These are phyloP conservation scores for Ganoderma leucocontextum DNA, from an alignment of 1,284 basidiomycete species.

Conservation along the genomic window DNA sequence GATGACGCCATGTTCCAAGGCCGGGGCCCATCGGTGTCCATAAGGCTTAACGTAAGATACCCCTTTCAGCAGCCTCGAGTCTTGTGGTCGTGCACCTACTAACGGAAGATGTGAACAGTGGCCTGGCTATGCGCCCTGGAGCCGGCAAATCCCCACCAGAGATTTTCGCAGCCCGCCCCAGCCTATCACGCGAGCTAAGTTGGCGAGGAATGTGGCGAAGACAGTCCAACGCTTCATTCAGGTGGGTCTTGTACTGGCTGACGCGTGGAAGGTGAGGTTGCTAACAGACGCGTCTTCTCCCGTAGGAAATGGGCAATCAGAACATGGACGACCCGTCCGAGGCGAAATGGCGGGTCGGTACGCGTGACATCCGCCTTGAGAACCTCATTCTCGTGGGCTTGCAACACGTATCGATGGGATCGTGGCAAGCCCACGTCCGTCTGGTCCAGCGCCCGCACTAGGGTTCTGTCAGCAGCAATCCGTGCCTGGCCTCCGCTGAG, in stretches of 20 bases:
- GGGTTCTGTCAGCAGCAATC: constrained; percentile 1
- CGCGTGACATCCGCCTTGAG: constrained; percentile 61
- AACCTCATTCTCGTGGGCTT: constrained; percentile 76
- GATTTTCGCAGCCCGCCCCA: constrained; percentile 79
- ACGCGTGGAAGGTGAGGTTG: not conserved
- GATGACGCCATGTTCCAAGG: constrained; percentile 72
- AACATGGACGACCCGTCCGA: constrained; percentile 57
- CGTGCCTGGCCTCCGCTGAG: not conserved
- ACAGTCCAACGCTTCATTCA: constrained; percentile 49
- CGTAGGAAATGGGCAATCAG: constrained; percentile 54
- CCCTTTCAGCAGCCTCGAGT: not conserved
- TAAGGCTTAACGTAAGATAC: constrained; percentile 67
- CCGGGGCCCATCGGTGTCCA: constrained; percentile 79
- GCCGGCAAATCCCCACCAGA: constrained; percentile 78
- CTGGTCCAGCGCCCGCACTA: constrained; percentile 42
- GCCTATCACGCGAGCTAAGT: constrained; percentile 59
- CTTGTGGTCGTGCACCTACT: not conserved
- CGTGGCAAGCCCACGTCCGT: constrained; percentile 80
- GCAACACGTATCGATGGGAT: constrained; percentile 81
- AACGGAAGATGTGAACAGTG: constrained; percentile 53
- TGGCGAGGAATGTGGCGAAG: constrained; percentile 50
- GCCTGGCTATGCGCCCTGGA: constrained; percentile 81
- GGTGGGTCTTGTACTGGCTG: constrained; percentile 32
- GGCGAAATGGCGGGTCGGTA: constrained; percentile 66
- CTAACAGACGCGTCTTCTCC: constrained; percentile 1